Percentiles rank a stretch among this genome's conserved stretches.
Conservation (phyloP, 139 green algal genomes). For the Mesostigma viride region DNA sequence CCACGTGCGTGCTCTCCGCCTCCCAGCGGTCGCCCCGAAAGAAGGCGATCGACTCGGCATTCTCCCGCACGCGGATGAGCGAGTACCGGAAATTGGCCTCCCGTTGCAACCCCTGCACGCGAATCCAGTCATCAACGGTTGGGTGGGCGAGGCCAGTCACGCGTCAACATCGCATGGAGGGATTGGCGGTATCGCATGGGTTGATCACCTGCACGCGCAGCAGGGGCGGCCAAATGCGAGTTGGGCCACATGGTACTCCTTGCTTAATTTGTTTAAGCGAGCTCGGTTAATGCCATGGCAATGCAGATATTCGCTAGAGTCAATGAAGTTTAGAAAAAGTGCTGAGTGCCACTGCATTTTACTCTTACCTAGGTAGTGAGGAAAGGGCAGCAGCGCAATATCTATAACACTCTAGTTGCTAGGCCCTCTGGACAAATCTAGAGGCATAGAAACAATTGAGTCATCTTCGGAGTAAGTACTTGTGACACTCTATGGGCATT, state of each 20-base stretch:
- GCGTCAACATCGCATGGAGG: no score
- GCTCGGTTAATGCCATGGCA: neutral
- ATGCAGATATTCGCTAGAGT: neutral
- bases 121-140: neutral
- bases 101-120: slow-evolving; percentile 36
- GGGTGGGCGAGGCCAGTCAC: no score
- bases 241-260: neutral
- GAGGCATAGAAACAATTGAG: no score
- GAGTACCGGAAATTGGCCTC: slow-evolving; percentile 77
- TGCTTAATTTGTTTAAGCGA: neutral
- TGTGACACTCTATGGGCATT: no score
- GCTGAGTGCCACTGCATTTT: no score
- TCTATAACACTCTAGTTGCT: no score
- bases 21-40: slow-evolving; percentile 62
- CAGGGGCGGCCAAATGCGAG: neutral
- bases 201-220: neutral
- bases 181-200: neutral
- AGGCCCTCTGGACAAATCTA: no score
- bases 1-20: neutral
- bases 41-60: slow-evolving; percentile 85
- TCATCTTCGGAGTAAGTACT: no score
- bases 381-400: no score
- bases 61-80: slow-evolving; percentile 61
- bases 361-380: no score
- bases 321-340: no score